These are phyloP conservation scores for Apiospora marii DNA, from an alignment of 2,329 filamentous ascomycete genomes.

Conservation along the genomic window DNA sequence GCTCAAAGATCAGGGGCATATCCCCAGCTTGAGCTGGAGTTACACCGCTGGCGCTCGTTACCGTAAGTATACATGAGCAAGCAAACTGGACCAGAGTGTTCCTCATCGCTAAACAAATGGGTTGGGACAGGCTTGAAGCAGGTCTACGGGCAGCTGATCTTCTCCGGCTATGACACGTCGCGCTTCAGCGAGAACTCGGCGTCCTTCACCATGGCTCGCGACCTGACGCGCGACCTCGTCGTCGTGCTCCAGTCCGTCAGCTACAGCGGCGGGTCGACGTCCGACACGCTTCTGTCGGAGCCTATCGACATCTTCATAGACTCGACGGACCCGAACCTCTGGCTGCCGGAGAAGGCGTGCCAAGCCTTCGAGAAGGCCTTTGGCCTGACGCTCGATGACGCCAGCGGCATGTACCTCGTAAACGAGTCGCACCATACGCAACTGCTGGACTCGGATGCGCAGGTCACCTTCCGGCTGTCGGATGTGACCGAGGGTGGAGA, in stretches of 20 bases:
- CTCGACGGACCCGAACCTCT: constrained; percentile 46
- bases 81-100: not conserved
- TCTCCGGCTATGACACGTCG: constrained; percentile 51
- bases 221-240: constrained; percentile 46
- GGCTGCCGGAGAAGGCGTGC: constrained; percentile 44
- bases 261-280: constrained; percentile 43
- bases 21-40: constrained; percentile 52
- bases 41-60: constrained; percentile 52
- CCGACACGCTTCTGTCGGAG: constrained; percentile 42
- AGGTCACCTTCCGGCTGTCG: constrained; percentile 45
- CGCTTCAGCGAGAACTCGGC: constrained; percentile 48
- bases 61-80: constrained; percentile 35
- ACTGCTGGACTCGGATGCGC: constrained; percentile 41
- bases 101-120: constrained; percentile 12
- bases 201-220: constrained; percentile 46
- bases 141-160: constrained; percentile 48
- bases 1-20: constrained; percentile 45
- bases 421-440: constrained; percentile 44
- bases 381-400: constrained; percentile 39
- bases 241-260: constrained; percentile 49
- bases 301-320: constrained; percentile 47
- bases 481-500: constrained; percentile 44
- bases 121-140: constrained; percentile 42
- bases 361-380: constrained; percentile 45
- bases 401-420: constrained; percentile 43